Base-by-base conservation (phyloP, 345 rosid species). In the Aurinia saxatilis region DNA sequence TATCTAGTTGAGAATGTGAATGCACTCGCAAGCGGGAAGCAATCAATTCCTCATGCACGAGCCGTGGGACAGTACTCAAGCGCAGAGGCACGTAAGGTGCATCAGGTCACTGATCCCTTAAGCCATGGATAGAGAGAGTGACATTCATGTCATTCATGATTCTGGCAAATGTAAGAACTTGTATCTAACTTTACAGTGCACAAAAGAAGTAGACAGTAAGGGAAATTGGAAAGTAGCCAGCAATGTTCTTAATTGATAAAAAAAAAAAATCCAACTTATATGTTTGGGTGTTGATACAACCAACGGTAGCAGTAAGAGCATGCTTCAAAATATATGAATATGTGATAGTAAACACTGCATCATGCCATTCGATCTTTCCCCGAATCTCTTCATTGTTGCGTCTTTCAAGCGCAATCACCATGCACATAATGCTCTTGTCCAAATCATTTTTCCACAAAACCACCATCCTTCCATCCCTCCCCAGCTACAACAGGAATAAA, bases 41-140 rank as follows among this genome's bases (percentile, higher is more conserved):
- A 77, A 10, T 67, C 84, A 1, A 59, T 92, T 64, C 96, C 96
- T 53, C 95, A 86, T 80, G 86, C 95, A 31, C 90, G 96, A 35
- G 84, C 82, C 1, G 88, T 84, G 2, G 98, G 96, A 53, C 91
- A 87, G 66, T 89, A 78, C 68, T 78, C 90, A 15, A 92, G 84
- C 31, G 79, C 98, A 0, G 90, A 87, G 65, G 59, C 77, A 6
- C 78, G 93, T 58, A 85, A 72, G 58, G 87, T 85, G 44, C 96
- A 82, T 66, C 87, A 73, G 66, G 85, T 84, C 63, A 80, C 57
- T 76, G 91, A 81, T 79, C 96, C 98, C 44, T 82, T 91, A 73
- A 88, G 96, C 75, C 98, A 88, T 75, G 91, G 96, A 6, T 91
- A 88, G 81, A 41, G 56, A 18, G 50, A 10, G 44, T 34, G 40